A percentile compares a stretch with the other conserved stretches of the same genome.
Evolutionary conservation across 352 stramenopile species (phyloP).

Genomic region (Phytopythium litorale): DNA sequence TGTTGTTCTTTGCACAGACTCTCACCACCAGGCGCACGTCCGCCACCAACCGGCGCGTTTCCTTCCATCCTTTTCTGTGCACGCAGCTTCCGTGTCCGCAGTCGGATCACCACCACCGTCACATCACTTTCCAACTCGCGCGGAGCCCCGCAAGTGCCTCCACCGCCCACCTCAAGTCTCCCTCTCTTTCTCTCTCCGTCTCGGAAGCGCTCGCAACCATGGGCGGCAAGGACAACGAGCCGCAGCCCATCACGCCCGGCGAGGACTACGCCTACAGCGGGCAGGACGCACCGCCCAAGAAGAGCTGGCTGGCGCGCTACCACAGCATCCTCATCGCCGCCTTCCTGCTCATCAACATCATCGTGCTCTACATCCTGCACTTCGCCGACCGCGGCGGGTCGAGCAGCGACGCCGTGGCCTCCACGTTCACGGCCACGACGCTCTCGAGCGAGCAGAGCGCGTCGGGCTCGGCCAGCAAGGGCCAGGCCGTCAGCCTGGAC

Average conservation of each 20-base stretch:
- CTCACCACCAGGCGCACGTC: not conserved
- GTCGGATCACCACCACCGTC: too few species aligned
- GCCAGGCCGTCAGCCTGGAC: slow-evolving; percentile 62
- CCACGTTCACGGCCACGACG: slow-evolving; percentile 32
- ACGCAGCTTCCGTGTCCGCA: not conserved
- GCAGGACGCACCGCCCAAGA: slow-evolving; percentile 7
- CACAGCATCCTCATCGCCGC: slow-evolving; percentile 28
- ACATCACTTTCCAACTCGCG: slow-evolving; percentile 17
- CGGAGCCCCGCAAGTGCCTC: not conserved
- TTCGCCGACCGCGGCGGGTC: slow-evolving; percentile 58
- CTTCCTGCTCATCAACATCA: slow-evolving; percentile 79
- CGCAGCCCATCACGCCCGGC: slow-evolving; percentile 44
- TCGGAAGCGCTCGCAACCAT: slow-evolving; percentile 10
- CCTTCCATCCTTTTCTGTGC: not conserved
- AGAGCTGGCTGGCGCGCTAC: slow-evolving; percentile 30
- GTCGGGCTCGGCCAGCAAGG: slow-evolving; percentile 24
- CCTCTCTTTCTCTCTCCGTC: not conserved
- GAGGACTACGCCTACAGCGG: slow-evolving; percentile 30
- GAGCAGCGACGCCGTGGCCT: slow-evolving; percentile 22
- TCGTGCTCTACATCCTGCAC: slow-evolving; percentile 80
- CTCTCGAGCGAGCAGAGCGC: slow-evolving; percentile 18
- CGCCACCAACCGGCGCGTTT: not conserved
- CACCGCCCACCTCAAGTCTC: not conserved
- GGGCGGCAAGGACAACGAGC: slow-evolving; percentile 35
- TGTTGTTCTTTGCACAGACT: not conserved